These are phyloP conservation scores for Penicillium paxilli DNA, from an alignment of 495 filamentous ascomycete genomes.

Conservation along the genomic window DNA sequence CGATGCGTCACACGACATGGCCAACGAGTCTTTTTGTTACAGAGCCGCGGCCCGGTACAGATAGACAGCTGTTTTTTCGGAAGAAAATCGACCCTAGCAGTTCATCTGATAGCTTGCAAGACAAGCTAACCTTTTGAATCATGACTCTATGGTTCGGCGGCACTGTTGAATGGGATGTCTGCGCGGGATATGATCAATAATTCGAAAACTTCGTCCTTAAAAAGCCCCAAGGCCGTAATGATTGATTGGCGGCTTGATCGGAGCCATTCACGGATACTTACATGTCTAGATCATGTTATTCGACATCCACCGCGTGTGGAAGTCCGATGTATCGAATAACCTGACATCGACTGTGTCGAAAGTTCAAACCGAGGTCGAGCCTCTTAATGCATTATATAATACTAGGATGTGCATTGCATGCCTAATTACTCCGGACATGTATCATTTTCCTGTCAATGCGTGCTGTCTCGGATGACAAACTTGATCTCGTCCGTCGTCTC, in stretches of 20 bases:
- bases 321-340: neutral
- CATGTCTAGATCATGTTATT: neutral
- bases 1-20: constrained; percentile 15
- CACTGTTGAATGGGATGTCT: no score
- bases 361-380: neutral
- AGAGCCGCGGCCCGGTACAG: neutral
- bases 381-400: neutral
- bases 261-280: neutral
- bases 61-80: neutral
- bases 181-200: no score
- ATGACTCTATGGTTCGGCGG: neutral
- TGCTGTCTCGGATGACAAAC: constrained; percentile 31
- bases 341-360: neutral
- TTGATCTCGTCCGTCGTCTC: constrained; percentile 12
- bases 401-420: neutral
- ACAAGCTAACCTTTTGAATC: neutral
- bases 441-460: no score
- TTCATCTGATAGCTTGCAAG: neutral
- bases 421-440: no score
- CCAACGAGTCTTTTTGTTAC: constrained; percentile 9
- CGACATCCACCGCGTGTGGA: neutral
- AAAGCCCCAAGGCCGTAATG: no score
- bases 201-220: no score
- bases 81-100: no score
- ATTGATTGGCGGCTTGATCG: neutral